These are phyloP conservation scores for Shiraia sp. DNA, from an alignment of 2,329 filamentous ascomycete species.

Conservation along the genomic window DNA sequence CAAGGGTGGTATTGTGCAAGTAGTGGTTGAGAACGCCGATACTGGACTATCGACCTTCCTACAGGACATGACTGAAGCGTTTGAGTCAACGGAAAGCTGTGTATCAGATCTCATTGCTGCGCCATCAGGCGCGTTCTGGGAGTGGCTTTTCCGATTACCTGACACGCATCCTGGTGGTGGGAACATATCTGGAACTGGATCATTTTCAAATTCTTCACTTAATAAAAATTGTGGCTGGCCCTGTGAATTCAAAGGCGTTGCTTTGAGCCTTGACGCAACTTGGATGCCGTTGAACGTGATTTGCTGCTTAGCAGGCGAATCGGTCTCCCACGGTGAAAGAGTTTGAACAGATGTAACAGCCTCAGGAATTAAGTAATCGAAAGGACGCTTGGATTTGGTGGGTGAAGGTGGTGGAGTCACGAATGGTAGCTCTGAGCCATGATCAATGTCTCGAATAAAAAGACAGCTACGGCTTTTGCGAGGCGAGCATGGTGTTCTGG, in stretches of 20 bases:
- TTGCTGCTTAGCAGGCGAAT: too few species aligned
- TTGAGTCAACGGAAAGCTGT: slow-evolving; percentile 4
- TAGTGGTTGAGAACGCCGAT: slow-evolving; percentile 1
- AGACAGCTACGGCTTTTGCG: slow-evolving; percentile 34
- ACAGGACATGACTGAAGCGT: background rate
- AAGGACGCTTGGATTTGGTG: slow-evolving; percentile 18
- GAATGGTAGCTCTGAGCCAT: slow-evolving; percentile 7
- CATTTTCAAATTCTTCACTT: too few species aligned
- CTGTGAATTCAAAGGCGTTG: too few species aligned
- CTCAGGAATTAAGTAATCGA: background rate
- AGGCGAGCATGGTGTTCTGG: slow-evolving; percentile 36
- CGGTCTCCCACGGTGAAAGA: too few species aligned
- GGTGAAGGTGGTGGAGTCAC: slow-evolving; percentile 29
- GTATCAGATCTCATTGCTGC: slow-evolving; percentile 2
- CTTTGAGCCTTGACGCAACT: too few species aligned
- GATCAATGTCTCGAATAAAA: slow-evolving; percentile 22
- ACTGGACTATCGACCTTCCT: slow-evolving; percentile 1
- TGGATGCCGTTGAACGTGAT: too few species aligned
- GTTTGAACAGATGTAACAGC: background rate
- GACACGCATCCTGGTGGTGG: background rate
- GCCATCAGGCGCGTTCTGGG: slow-evolving; percentile 12
- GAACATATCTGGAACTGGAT: background rate
- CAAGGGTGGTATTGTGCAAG: background rate
- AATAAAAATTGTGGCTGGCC: too few species aligned
- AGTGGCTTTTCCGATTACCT: slow-evolving; percentile 2